Base-by-base conservation (phyloP, 352 stramenopile genomes). In the Thalassiosira ordinaria region DNA sequence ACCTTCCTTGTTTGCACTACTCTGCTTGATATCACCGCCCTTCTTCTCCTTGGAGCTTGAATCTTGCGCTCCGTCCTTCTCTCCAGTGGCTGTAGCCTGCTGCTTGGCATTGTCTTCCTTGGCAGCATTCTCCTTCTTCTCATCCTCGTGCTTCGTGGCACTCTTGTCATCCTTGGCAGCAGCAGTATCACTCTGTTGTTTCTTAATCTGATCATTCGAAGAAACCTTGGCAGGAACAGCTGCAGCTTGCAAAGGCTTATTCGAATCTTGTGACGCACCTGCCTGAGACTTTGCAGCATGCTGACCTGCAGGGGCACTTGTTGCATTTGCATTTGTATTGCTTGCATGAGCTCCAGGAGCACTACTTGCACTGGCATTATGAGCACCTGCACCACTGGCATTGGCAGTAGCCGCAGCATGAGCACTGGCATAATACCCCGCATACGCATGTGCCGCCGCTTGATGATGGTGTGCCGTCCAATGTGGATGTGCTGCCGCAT, bases 361-460 rank as follows among this genome's bases (percentile, higher is more conserved):
- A n/a, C n/a, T n/a, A n/a, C n/a, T n/a, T n/a, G n/a, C n/a, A n/a
- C n/a, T n/a, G n/a, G n/a, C n/a, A n/a, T n/a, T n/a, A n/a, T n/a
- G n/a, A n/a, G n/a, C 46, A 53, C 14, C 18, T 6, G 7, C 46
- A 24, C 46, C 46, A 53, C 46, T 7, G 14, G 16, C 33, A 5
- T 41, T 53, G 46, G 18, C 33, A 41, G 11, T 11, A 41, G 33
- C 33, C 13, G 26, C 53, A 41, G 27, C 24, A 2, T 53, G 35
- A n/a, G 33, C 20, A 20, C 20, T 33, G 0, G 57, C 57, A 18
- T 66, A 66, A 51, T 66, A 66, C 33, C 57, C 57, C 35, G 57
- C 39, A 26, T 66, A 66, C n/a, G 57, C 57, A 51, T 53, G 33
- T 18, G 24, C 37, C 29, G 35, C 35, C 4, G 35, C 37, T 39